Conservation (phyloP, 2,329 filamentous ascomycete species). For the Cercospora janseana region DNA sequence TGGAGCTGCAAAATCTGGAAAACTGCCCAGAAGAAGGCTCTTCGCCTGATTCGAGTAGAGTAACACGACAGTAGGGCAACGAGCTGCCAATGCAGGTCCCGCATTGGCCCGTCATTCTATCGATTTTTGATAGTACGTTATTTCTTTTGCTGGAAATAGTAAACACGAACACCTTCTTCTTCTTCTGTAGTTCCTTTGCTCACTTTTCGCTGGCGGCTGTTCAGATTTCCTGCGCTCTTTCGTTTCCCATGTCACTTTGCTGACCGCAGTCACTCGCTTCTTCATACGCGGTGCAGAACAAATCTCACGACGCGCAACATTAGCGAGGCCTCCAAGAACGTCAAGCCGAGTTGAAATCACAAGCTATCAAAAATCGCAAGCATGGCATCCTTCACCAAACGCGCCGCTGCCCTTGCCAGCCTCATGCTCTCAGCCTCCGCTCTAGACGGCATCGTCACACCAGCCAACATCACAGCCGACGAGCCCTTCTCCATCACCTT, state of each 20-base stretch:
- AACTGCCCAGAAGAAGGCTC: neutral
- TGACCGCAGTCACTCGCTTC: slow-evolving; percentile 18
- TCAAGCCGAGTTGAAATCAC: neutral
- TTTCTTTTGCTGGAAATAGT: too few species aligned
- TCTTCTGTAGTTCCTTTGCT: neutral
- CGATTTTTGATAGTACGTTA: slow-evolving; percentile 5
- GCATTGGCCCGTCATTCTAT: slow-evolving; percentile 6
- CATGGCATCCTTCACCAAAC: slow-evolving; percentile 15
- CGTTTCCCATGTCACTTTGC: neutral
- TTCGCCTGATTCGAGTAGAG: slow-evolving; percentile 3
- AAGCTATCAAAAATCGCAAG: neutral
- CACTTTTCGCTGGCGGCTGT: neutral
- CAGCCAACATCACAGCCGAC: slow-evolving; percentile 28
- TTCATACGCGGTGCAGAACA: neutral
- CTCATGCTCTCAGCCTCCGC: slow-evolving; percentile 20
- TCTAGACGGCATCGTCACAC: slow-evolving; percentile 32
- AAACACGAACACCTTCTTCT: too few species aligned
- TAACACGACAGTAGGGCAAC: neutral
- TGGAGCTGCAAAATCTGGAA: neutral
- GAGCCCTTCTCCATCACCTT: slow-evolving; percentile 37
- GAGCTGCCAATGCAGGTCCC: neutral
- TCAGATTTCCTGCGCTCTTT: neutral
- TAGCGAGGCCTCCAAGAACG: neutral
- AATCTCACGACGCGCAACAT: neutral
- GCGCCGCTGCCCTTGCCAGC: slow-evolving; percentile 14